Evolutionary conservation across 352 stramenopile species (phyloP), one percentile per base, ranked within the genome.

Genomic region (Phytopythium helicoides): DNA sequence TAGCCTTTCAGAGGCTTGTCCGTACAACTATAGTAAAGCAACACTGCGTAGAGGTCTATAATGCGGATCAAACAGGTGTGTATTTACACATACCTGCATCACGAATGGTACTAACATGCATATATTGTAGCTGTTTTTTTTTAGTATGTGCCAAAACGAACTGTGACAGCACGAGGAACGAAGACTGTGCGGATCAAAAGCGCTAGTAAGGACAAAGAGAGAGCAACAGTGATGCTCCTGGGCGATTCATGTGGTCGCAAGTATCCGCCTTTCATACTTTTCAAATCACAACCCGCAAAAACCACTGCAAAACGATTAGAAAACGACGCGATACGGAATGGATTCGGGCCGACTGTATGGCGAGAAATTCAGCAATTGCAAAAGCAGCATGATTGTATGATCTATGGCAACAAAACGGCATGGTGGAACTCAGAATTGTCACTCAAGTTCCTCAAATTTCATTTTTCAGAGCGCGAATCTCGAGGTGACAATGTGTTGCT

Each of bases 371-470:
- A n/a, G n/a, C n/a, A n/a, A n/a, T n/a, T n/a, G n/a, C n/a, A n/a
- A n/a, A n/a, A n/a, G n/a, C n/a, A n/a, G n/a, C n/a, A n/a, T n/a
- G n/a, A n/a, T n/a, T n/a, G n/a, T n/a, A n/a, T n/a, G 16, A 52
- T 63, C 19, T 64, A 67, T 39, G 47, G 50, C 14, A 73, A 73
- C 42, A 22, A 6, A 8, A 50, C 53, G 15, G 50, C 34, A 12
- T 64, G 51, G 46, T 60, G 50, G 51, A 56, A 60, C 19, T 31
- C n/a, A 18, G n/a, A 37, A 0, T 33, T 65, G 0, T 65, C 51
- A 1, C 19, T 60, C 1, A 14, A 60, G 21, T 60, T 65, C 28
- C 46, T 60, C 0, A 34, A 42, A 16, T 65, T 52, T 41, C 52
- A 65, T 42, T 65, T 65, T 28, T 21, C 16, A 15, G 19, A 15